Conservation (phyloP, 2,329 filamentous ascomycete genomes). For the Cephalotrichum gorgonifer region DNA sequence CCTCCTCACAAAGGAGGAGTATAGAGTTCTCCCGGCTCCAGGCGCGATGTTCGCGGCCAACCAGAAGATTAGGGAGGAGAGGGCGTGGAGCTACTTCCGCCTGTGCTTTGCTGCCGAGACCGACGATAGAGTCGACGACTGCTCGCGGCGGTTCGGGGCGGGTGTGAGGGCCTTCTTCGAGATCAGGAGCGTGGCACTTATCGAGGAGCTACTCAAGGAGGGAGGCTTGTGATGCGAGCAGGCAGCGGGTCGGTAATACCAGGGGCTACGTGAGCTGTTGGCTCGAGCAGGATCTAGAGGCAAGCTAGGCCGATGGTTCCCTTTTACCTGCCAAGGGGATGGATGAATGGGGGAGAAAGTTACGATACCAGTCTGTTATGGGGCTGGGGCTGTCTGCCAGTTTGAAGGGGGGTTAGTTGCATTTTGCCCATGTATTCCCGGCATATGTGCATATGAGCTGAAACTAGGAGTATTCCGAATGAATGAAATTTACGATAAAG, state of each 20-base stretch:
- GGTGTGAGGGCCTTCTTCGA: constrained; percentile 69
- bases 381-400: too few relatives aligned
- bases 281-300: neutral
- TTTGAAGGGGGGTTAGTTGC: too few relatives aligned
- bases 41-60: constrained; percentile 67
- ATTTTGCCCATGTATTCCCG: too few relatives aligned
- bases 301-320: neutral
- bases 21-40: constrained; percentile 59
- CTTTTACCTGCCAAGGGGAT: too few relatives aligned
- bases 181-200: constrained; percentile 54
- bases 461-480: too few relatives aligned
- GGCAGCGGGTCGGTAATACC: constrained; percentile 8
- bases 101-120: constrained; percentile 79
- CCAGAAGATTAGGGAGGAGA: constrained; percentile 40
- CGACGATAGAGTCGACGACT: constrained; percentile 55
- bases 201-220: constrained; percentile 50
- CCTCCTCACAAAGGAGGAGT: constrained; percentile 57
- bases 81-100: constrained; percentile 63
- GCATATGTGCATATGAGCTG: too few relatives aligned
- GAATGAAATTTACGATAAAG: too few relatives aligned
- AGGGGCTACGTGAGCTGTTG: constrained; percentile 7
- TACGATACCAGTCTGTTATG: too few relatives aligned
- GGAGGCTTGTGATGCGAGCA: neutral
- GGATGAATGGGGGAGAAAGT: too few relatives aligned
- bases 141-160: constrained; percentile 53